Conservation (phyloP, 208 protist species). For the Leishmania lainsoni region DNA sequence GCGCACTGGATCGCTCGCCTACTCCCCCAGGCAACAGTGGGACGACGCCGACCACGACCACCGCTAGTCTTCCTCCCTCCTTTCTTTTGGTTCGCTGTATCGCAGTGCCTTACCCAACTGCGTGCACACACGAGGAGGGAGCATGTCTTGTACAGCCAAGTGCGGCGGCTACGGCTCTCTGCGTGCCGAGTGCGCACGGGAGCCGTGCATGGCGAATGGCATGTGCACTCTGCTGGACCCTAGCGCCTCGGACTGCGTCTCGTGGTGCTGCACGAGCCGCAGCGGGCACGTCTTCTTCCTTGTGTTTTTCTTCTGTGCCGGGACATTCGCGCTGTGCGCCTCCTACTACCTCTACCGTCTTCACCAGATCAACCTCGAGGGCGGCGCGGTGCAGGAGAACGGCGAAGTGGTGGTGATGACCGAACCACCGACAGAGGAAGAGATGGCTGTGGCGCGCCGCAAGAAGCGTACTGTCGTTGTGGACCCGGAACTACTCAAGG, state of each 20-base stretch:
- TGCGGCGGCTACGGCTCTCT: conserved; percentile 74
- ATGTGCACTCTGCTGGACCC: conserved; percentile 69
- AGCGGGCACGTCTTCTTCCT: conserved; percentile 78
- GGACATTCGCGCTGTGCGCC: conserved; percentile 62
- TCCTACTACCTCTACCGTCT: conserved; percentile 80
- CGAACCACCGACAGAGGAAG: conserved; percentile 36
- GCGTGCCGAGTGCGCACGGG: conserved; percentile 69
- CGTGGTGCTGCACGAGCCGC: conserved; percentile 79
- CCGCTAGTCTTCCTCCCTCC: background rate
- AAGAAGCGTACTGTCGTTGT: conserved; percentile 62
- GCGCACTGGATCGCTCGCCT: background rate
- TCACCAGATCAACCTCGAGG: conserved; percentile 70
- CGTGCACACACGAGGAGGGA: background rate
- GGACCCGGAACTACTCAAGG: conserved; percentile 60
- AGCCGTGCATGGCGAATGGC: conserved; percentile 65
- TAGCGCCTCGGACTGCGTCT: conserved; percentile 51
- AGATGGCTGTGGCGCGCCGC: conserved; percentile 34
- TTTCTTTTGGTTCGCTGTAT: background rate
- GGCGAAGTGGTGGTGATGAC: conserved; percentile 49
- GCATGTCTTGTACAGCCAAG: conserved; percentile 57
- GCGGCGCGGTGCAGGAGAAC: conserved; percentile 56
- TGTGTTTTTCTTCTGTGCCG: conserved; percentile 75
- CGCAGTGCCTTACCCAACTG: background rate
- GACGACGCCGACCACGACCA: background rate
- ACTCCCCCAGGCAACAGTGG: background rate